Evolutionary conservation across 108 stramenopile genomes (phyloP).

Genomic region (Nitzschia palea): DNA sequence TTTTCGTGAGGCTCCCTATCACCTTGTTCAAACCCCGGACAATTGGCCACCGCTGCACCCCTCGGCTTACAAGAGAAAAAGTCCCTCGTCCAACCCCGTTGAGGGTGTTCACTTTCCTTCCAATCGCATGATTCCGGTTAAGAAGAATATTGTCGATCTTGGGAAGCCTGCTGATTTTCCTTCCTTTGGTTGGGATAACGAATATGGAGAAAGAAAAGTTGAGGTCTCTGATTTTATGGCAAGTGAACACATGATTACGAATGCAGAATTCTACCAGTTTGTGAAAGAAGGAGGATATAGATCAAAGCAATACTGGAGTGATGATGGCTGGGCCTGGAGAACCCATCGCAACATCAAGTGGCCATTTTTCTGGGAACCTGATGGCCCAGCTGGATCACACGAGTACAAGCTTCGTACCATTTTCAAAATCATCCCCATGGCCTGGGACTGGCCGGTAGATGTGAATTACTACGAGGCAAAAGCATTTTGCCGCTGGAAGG

Average conservation of each 20-base stretch:
- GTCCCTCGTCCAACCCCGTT: slow-evolving; percentile 47
- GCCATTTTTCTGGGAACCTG: slow-evolving; percentile 90
- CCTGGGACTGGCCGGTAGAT: slow-evolving; percentile 93
- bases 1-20: slow-evolving; percentile 86
- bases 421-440: slow-evolving; percentile 88
- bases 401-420: slow-evolving; percentile 87
- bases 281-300: slow-evolving; percentile 92
- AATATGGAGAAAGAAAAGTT: slow-evolving; percentile 85
- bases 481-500: slow-evolving; percentile 92
- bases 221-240: slow-evolving; percentile 81
- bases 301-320: slow-evolving; percentile 80
- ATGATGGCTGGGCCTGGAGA: slow-evolving; percentile 93
- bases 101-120: slow-evolving; percentile 63
- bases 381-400: slow-evolving; percentile 85
- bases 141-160: slow-evolving; percentile 51
- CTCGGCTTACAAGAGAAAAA: slow-evolving; percentile 38
- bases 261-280: slow-evolving; percentile 93
- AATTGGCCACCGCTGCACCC: slow-evolving; percentile 83
- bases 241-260: slow-evolving; percentile 88
- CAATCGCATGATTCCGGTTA: slow-evolving; percentile 69
- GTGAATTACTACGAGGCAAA: slow-evolving; percentile 94
- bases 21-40: slow-evolving; percentile 75
- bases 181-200: slow-evolving; percentile 96
- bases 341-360: slow-evolving; percentile 89
- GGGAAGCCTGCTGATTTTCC: slow-evolving; percentile 90